Percentiles rank a stretch among this genome's conserved stretches.
phyloP scores from a whole-genome alignment of 2,329 filamentous ascomycete species.

The Diaporthe sp. region DNA sequence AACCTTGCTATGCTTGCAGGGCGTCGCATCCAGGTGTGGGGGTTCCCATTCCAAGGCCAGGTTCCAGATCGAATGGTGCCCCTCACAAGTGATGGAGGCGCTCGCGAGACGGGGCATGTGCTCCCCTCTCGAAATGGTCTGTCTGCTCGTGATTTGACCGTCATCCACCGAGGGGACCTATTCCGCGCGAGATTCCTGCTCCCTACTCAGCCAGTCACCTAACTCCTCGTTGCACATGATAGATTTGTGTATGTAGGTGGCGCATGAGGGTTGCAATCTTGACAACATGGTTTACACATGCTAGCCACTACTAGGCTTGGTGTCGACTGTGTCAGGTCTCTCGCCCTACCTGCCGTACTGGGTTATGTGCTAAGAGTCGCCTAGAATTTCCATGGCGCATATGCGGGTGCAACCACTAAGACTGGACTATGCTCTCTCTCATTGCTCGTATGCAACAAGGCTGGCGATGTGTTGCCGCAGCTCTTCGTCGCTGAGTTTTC shows the following conservation, averaged over 20 bases:
- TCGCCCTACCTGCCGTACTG: background rate
- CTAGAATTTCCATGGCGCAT: background rate
- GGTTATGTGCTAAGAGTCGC: background rate
- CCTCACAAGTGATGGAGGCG: constrained; percentile 5
- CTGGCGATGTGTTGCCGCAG: background rate
- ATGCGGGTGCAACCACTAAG: background rate
- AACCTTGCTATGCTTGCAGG: constrained; percentile 20
- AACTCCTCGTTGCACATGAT: constrained; percentile 7
- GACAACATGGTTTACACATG: constrained; percentile 14
- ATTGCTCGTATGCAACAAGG: background rate
- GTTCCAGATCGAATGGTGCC: constrained; percentile 13
- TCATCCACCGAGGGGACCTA: background rate
- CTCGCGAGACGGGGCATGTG: background rate
- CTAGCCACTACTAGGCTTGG: background rate
- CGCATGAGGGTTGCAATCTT: constrained; percentile 16
- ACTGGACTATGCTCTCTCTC: constrained; percentile 1
- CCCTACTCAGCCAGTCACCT: constrained; percentile 13
- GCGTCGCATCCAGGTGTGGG: constrained; percentile 15
- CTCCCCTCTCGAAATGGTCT: background rate
- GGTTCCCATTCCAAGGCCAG: constrained; percentile 7
- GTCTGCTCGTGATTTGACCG: constrained; percentile 27
- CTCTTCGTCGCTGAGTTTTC: background rate
- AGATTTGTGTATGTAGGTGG: background rate
- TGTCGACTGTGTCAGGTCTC: background rate
- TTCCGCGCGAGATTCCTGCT: constrained; percentile 1